Evolutionary conservation across 768 basidiomycete genomes (phyloP), one percentile per base, ranked within the genome.

Genomic region (Mycena albidolilacea): DNA sequence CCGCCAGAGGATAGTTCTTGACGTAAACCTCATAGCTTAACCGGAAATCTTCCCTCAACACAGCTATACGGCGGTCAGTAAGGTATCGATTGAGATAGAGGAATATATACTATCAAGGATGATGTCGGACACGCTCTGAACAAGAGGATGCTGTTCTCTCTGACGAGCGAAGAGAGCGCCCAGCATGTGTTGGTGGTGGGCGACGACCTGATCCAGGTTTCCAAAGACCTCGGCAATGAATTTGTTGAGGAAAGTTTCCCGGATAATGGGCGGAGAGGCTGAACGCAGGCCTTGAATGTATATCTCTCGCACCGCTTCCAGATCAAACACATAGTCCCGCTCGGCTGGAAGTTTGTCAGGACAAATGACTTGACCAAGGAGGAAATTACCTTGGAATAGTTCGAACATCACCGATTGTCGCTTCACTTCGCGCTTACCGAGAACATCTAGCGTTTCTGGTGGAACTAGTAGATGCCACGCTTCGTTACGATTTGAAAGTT

Each of bases 381-480:
- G 12, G 17, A 30, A 21, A 15, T 35, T 3, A 72, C 74, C 67
- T 80, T 95, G 93, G 81, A 98, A 92, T 30, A 97, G 83, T 80
- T 99, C 97, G 76, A 97, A 97, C 7, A 99, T 87, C 48, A 91
- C 90, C 35, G 91, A 94, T 80, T 98, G 97, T 57, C 97, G 88
- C 70, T 93, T 90, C 23, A 97, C 91, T 80, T 98, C 96, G 62
- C 89, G 81, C 78, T 92, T 90, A 35, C 92, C 91, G 3, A 99
- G 82, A 0, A 91, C 89, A 38, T 92, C 90, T 17, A 88, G 85
- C 0, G 96, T 90, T 76, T 90, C 90, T n/a, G 83, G 77, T 1
- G 95, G 92, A 2, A 97, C 93, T 9, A 96, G 89, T 39, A 88
- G 84, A 77, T 93, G 87, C 97, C 97, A 98, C 61, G 94, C 94